A percentile compares a stretch with the other conserved stretches of the same genome.
These are phyloP conservation scores for Pleurotus ostreatus DNA, from an alignment of 768 basidiomycete species.

Conservation along the genomic window DNA sequence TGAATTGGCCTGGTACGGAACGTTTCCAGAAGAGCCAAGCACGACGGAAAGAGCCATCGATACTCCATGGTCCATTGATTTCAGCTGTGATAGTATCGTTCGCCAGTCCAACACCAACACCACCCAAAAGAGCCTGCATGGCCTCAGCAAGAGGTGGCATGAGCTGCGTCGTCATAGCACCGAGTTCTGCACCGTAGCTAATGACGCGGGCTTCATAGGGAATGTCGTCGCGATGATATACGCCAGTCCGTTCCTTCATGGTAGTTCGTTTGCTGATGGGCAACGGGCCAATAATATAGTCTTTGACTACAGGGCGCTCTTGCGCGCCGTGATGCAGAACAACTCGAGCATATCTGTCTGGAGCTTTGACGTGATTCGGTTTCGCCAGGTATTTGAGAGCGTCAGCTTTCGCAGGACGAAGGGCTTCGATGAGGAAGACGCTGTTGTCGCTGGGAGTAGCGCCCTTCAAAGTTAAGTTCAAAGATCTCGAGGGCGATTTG, in stretches of 20 bases:
- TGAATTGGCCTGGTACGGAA: constrained; percentile 45
- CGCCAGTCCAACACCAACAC: constrained; percentile 33
- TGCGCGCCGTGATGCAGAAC: constrained; percentile 45
- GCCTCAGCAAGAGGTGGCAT: constrained; percentile 34
- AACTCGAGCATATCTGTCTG: constrained; percentile 42
- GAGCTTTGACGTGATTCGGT: constrained; percentile 20
- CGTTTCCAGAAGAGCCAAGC: constrained; percentile 47
- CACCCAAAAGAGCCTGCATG: constrained; percentile 30
- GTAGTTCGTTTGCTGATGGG: constrained; percentile 37
- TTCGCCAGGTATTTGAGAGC: constrained; percentile 43
- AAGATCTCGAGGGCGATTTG: constrained; percentile 13
- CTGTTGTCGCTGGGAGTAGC: constrained; percentile 39
- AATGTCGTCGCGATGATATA: constrained; percentile 50
- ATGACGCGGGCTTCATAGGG: constrained; percentile 49
- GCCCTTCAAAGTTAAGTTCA: constrained; percentile 31
- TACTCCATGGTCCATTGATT: constrained; percentile 48
- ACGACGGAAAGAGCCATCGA: constrained; percentile 57
- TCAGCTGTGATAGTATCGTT: constrained; percentile 49
- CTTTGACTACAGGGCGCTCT: constrained; percentile 36
- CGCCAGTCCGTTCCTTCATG: constrained; percentile 40
- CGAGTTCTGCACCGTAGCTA: constrained; percentile 23
- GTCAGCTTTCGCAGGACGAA: constrained; percentile 42
- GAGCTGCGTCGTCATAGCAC: constrained; percentile 24
- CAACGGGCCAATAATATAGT: constrained; percentile 58
- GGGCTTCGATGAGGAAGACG: constrained; percentile 46